Evolutionary conservation across 1,284 basidiomycete species (phyloP).

Genomic region (Papiliotrema laurentii): DNA sequence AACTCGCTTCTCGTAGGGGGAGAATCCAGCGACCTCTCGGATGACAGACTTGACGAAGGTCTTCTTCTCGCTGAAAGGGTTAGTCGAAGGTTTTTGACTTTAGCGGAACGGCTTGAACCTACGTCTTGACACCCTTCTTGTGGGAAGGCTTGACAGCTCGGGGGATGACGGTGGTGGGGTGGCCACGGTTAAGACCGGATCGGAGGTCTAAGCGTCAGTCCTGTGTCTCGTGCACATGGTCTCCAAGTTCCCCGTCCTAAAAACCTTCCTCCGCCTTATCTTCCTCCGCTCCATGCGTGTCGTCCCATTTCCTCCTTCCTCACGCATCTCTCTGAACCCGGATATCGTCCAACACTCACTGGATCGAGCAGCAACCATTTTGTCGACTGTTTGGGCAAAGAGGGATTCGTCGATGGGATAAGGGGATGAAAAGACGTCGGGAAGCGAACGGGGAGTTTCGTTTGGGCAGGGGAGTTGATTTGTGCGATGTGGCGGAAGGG

Average conservation of each 20-base stretch:
- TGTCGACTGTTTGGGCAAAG: slow-evolving; percentile 10
- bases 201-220: slow-evolving; percentile 65
- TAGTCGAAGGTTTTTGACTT: neutral
- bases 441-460: too few species aligned
- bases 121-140: slow-evolving; percentile 78
- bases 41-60: slow-evolving; percentile 87
- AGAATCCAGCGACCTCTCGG: slow-evolving; percentile 95
- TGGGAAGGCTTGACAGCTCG: slow-evolving; percentile 77
- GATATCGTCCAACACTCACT: slow-evolving; percentile 24
- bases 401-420: slow-evolving; percentile 3
- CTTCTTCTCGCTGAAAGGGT: slow-evolving; percentile 57
- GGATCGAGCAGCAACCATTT: slow-evolving; percentile 15
- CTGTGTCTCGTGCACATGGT: neutral
- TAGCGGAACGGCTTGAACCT: slow-evolving; percentile 13
- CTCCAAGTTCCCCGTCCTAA: neutral
- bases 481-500: too few species aligned
- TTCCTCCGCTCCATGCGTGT: neutral
- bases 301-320: neutral
- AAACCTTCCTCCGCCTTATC: neutral
- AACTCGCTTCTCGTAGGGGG: slow-evolving; percentile 96
- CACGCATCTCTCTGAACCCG: neutral
- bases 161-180: slow-evolving; percentile 82
- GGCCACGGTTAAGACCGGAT: slow-evolving; percentile 86
- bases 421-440: neutral
- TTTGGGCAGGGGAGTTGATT: too few species aligned